Evolutionary conservation across 1,284 basidiomycete genomes (phyloP).

Genomic region (Malassezia pachydermatis): DNA sequence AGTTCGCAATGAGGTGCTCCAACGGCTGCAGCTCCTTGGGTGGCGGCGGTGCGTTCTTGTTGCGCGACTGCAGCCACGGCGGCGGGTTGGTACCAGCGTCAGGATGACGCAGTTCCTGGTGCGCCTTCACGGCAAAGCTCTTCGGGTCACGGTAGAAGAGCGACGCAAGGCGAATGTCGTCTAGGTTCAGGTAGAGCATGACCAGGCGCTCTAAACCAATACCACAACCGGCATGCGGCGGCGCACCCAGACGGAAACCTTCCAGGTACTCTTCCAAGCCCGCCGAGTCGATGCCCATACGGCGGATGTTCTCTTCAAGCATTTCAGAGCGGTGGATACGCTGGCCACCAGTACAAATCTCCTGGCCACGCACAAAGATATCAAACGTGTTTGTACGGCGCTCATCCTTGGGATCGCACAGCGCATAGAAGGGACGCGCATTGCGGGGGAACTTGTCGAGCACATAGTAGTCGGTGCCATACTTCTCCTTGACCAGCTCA

Average conservation of each 20-base stretch:
- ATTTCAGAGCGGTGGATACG: conserved; percentile 38
- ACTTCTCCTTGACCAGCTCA: conserved; percentile 75
- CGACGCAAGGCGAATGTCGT: conserved; percentile 40
- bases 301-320: conserved; percentile 34
- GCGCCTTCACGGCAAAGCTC: conserved; percentile 28
- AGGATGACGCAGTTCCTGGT: conserved; percentile 31
- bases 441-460: conserved; percentile 54
- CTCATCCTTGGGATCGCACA: conserved; percentile 52
- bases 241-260: conserved; percentile 43
- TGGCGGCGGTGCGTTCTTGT: conserved; percentile 14
- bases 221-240: conserved; percentile 45
- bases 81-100: conserved; percentile 40
- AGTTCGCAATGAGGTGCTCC: conserved; percentile 54
- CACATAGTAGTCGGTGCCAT: conserved; percentile 65
- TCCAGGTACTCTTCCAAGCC: conserved; percentile 44
- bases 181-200: conserved; percentile 45
- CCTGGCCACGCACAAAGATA: conserved; percentile 44
- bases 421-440: conserved; percentile 78
- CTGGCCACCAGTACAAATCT: conserved; percentile 47
- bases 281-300: conserved; percentile 25
- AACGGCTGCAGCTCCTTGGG: conserved; percentile 36
- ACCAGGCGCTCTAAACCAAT: conserved; percentile 45
- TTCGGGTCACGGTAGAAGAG: conserved; percentile 46
- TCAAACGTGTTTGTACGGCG: conserved; percentile 43
- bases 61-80: conserved; percentile 25